Conservation (phyloP, 2,329 filamentous ascomycete genomes). For the Paecilomyces niveus region DNA sequence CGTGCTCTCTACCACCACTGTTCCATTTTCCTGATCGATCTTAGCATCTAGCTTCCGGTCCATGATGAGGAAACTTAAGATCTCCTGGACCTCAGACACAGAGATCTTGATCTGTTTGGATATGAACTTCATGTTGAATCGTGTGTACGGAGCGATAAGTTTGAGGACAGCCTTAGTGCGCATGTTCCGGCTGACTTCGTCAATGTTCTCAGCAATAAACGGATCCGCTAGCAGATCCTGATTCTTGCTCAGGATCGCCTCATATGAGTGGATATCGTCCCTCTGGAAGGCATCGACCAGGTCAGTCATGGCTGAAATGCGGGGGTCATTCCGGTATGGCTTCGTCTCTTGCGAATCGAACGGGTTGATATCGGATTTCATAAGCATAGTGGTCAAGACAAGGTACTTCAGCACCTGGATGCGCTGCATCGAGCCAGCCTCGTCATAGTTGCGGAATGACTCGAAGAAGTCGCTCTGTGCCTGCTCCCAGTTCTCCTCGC, state of each 20-base stretch:
- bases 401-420: conserved; percentile 98
- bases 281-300: conserved; percentile 94
- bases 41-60: conserved; percentile 79
- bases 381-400: conserved; percentile 93
- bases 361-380: conserved; percentile 97
- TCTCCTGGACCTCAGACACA: conserved; percentile 82
- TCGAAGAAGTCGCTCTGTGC: conserved; percentile 98
- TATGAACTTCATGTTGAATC: conserved; percentile 83
- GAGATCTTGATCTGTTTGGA: conserved; percentile 82
- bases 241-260: conserved; percentile 78
- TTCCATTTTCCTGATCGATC: conserved; percentile 82
- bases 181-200: conserved; percentile 97
- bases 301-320: conserved; percentile 95
- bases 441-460: conserved; percentile 97
- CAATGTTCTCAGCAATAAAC: conserved; percentile 98
- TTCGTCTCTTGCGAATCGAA: conserved; percentile 99
- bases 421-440: conserved; percentile 89
- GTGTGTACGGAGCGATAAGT: conserved; percentile 87
- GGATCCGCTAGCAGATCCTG: conserved; percentile 82
- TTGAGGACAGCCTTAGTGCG: conserved; percentile 92
- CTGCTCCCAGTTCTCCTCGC: conserved; percentile 97
- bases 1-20: conserved; percentile 69
- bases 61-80: conserved; percentile 88
- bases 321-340: conserved; percentile 90
- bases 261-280: conserved; percentile 88